Evolutionary conservation across 306 rosid genomes (phyloP).

Genomic region (Lathyrus aphaca): DNA sequence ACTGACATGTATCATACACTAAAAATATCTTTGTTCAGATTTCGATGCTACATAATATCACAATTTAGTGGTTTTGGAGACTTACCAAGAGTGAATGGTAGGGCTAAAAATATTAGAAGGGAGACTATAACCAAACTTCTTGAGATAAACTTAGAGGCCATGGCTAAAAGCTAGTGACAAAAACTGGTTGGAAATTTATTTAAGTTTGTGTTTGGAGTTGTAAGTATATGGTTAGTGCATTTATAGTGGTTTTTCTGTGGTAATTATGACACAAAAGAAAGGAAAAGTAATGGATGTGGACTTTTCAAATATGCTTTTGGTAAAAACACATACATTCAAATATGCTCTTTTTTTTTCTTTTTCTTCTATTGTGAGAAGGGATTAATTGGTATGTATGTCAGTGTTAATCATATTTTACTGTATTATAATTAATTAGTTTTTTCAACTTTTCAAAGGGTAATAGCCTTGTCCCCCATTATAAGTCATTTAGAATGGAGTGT

Average conservation of each 20-base stretch:
- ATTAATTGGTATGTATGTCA: no score
- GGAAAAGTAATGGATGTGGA: not conserved
- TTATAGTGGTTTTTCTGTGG: slow-evolving; percentile 40
- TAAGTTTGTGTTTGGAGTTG: slow-evolving; percentile 21
- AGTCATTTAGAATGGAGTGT: no score
- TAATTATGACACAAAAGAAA: not conserved
- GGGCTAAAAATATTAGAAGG: slow-evolving; percentile 48
- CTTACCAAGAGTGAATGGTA: slow-evolving; percentile 64
- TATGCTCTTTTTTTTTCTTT: no score
- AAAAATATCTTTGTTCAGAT: no score
- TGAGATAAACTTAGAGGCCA: slow-evolving; percentile 27
- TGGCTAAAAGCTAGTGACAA: slow-evolving; percentile 7
- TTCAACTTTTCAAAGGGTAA: no score
- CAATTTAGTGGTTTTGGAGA: not conserved
- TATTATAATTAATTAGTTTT: no score
- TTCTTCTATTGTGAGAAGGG: no score
- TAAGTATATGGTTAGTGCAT: slow-evolving; percentile 23
- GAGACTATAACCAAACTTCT: slow-evolving; percentile 37
- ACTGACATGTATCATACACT: no score
- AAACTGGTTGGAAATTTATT: slow-evolving; percentile 15
- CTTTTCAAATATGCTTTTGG: not conserved
- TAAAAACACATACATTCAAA: no score
- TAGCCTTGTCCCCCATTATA: no score
- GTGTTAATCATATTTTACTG: no score
- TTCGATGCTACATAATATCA: no score